These are phyloP conservation scores for Diversispora epigaea DNA, from an alignment of 192 early-diverging fungal species.

Conservation along the genomic window DNA sequence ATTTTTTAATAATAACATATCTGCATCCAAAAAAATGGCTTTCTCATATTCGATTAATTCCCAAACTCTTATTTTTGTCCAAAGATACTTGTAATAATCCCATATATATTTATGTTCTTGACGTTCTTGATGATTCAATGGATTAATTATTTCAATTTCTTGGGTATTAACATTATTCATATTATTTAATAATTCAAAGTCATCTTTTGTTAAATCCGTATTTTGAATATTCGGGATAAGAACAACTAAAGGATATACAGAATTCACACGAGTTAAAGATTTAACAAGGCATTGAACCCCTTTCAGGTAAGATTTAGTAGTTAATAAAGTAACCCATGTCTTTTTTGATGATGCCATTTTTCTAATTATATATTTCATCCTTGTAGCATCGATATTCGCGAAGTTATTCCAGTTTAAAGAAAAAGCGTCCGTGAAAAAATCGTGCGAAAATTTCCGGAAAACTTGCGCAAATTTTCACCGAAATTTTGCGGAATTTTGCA, in stretches of 20 bases:
- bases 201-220: not conserved
- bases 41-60: conserved; percentile 53
- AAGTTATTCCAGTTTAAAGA: too few species aligned
- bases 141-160: too few species aligned
- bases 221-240: not conserved
- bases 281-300: not conserved
- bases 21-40: conserved; percentile 69
- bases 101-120: conserved; percentile 21
- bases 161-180: too few species aligned
- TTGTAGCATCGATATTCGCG: too few species aligned
- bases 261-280: not conserved
- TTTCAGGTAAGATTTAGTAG: not conserved
- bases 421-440: too few species aligned
- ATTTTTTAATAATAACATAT: conserved; percentile 60
- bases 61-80: conserved; percentile 73
- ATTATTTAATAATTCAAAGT: too few species aligned
- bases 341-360: too few species aligned
- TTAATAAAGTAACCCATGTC: not conserved
- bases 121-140: too few species aligned
- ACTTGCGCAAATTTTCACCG: too few species aligned
- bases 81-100: conserved; percentile 37
- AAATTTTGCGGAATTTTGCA: too few species aligned
- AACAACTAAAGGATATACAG: not conserved
- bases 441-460: too few species aligned
- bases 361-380: too few species aligned